Conservation (phyloP, 2,329 filamentous ascomycete genomes). For the Lachnellula willkommii region DNA sequence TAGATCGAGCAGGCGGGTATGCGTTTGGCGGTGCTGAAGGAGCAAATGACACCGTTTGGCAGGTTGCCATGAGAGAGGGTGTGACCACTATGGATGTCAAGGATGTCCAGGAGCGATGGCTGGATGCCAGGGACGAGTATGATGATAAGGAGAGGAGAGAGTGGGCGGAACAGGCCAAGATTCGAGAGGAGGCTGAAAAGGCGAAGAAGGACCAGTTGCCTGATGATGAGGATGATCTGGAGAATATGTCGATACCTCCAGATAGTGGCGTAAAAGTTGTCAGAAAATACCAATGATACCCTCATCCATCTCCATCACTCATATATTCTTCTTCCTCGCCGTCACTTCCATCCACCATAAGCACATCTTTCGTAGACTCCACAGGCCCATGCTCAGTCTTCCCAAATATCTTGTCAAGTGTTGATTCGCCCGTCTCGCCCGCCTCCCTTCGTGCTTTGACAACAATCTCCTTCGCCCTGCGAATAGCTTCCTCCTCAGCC, state of each 20-base stretch:
- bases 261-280: constrained; percentile 66
- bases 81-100: constrained; percentile 71
- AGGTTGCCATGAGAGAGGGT: constrained; percentile 80
- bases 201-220: constrained; percentile 32
- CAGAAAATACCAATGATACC: constrained; percentile 54
- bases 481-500: constrained; percentile 82
- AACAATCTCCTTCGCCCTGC: constrained; percentile 67
- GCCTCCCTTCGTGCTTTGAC: constrained; percentile 54
- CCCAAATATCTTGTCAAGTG: constrained; percentile 38
- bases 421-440: constrained; percentile 35
- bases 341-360: constrained; percentile 42
- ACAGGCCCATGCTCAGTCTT: constrained; percentile 18
- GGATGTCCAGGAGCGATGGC: constrained; percentile 93
- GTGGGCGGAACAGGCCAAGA: constrained; percentile 68
- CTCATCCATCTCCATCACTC: constrained; percentile 38
- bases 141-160: constrained; percentile 73
- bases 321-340: constrained; percentile 43
- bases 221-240: constrained; percentile 38
- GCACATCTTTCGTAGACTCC: constrained; percentile 35
- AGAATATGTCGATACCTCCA: constrained; percentile 44
- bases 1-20: constrained; percentile 90
- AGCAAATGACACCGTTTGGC: constrained; percentile 95
- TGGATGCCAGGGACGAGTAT: constrained; percentile 82
- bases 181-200: constrained; percentile 36
- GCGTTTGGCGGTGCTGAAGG: constrained; percentile 87